These are phyloP conservation scores for Corymbia maculata DNA, from an alignment of 345 rosid species.

Conservation along the genomic window DNA sequence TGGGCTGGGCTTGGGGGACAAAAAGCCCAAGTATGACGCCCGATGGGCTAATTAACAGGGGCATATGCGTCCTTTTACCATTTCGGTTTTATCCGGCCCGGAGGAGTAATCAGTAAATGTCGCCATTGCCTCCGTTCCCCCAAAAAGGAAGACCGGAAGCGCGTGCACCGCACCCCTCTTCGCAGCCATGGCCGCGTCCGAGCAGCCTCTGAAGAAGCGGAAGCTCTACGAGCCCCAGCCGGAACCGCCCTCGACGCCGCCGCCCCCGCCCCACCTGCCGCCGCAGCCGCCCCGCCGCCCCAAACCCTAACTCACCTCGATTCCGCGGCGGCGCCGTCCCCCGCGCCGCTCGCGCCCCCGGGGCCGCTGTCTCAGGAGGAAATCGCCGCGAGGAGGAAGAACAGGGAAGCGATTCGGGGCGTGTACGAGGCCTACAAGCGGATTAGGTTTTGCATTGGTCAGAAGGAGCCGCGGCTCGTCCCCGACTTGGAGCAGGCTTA, in stretches of 20 bases:
- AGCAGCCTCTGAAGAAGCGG: constrained; percentile 94
- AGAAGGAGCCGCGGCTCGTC: constrained; percentile 42
- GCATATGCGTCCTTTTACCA: background rate
- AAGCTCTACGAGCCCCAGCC: constrained; percentile 43
- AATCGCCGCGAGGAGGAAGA: constrained; percentile 46
- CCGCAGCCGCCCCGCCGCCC: constrained; percentile 1
- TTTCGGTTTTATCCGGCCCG: background rate
- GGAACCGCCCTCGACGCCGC: background rate
- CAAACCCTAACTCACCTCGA: constrained; percentile 6
- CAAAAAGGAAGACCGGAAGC: background rate
- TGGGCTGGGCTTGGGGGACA: background rate
- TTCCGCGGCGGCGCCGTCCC: constrained; percentile 29
- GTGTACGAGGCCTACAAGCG: constrained; percentile 75
- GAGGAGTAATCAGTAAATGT: background rate
- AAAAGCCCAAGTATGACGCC: background rate
- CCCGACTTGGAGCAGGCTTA: constrained; percentile 67
- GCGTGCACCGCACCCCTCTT: background rate
- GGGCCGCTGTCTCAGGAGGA: constrained; percentile 56
- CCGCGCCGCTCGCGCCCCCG: constrained; percentile 42
- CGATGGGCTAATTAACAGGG: background rate
- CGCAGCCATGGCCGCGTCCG: constrained; percentile 46
- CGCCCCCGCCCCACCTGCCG: constrained; percentile 6
- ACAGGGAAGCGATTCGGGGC: constrained; percentile 73
- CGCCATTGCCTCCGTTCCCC: background rate
- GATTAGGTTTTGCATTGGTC: constrained; percentile 52